Evolutionary conservation across 352 stramenopile species (phyloP), one percentile per base, ranked within the genome.

Genomic region (Phytophthora pisi): DNA sequence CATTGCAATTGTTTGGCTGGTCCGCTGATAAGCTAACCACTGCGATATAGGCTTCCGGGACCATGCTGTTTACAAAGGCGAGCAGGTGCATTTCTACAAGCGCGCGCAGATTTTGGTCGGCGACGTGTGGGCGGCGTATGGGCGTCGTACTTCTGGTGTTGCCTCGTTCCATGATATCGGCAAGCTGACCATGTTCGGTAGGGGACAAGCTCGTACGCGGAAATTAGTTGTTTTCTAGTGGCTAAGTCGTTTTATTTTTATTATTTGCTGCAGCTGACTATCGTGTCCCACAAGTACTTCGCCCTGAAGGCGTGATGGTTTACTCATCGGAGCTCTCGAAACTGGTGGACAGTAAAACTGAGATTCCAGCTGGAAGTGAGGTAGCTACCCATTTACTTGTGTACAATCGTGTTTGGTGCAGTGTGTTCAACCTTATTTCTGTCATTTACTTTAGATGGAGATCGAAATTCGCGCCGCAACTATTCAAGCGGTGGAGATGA

Each of bases 81-180:
- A 86, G 57, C 88, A 96, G 51, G 79, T 96, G 57, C 90, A 94
- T 46, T 89, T 97, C 36, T 97, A 97, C 79, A 97, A 97, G 61
- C 89, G 90, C 47, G 90, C 89, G 15, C 90, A 97, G 64, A 97
- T 97, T 64, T 70, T 97, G 18, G 86, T 93, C 2, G 90, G 79
- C 2, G 90, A 97, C 40, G 67, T 97, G 7, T 97, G 90, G 90
- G 89, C 82, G 28, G 90, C 90, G 36, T 97, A 93, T 61, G 89
- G 89, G 8, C 72, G 85, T 10, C 81, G 70, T 49, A 72, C 62
- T 13, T 65, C 59, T 2, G 76, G 77, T 10, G 8, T 89, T 20
- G 75, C 70, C 15, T 86, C 73, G n/a, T 97, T 97, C 45, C 57
- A 80, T 56, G 90, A 97, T 57, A 90, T 96, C 28, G 81, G 67